Percentiles rank a stretch among this genome's conserved stretches.
Evolutionary conservation across 2,329 filamentous ascomycete species (phyloP).

Genomic region (Beauveria australis): DNA sequence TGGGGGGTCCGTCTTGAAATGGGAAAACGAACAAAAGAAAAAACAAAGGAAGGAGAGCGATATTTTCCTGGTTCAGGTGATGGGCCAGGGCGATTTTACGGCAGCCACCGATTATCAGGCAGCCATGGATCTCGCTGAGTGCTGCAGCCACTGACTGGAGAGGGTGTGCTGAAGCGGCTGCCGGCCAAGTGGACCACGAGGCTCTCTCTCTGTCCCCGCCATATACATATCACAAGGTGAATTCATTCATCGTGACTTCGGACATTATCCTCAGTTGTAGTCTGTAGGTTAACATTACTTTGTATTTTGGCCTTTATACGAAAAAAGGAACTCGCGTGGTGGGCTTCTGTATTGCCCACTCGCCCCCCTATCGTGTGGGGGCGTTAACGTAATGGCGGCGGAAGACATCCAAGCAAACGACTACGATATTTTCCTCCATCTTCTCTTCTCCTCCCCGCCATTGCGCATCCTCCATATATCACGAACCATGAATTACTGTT

Average conservation of each 20-base stretch:
- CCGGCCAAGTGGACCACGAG: too few relatives aligned
- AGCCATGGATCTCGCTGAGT: too few relatives aligned
- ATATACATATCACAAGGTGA: background rate
- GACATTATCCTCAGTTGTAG: background rate
- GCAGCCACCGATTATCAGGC: too few relatives aligned
- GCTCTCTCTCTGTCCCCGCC: too few relatives aligned
- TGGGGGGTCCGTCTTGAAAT: too few relatives aligned
- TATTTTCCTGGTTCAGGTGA: too few relatives aligned
- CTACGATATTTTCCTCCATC: background rate
- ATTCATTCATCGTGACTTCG: background rate
- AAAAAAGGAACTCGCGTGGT: background rate
- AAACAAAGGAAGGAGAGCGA: too few relatives aligned
- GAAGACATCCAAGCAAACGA: background rate
- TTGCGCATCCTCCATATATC: background rate
- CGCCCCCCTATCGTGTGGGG: background rate
- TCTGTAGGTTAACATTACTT: background rate
- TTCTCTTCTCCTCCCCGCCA: background rate
- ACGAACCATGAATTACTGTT: conserved; percentile 18
- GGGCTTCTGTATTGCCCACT: background rate
- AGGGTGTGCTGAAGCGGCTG: too few relatives aligned
- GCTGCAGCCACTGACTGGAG: too few relatives aligned
- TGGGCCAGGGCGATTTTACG: too few relatives aligned
- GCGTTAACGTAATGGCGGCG: background rate
- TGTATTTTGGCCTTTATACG: background rate
- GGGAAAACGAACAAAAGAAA: too few relatives aligned